A percentile compares a stretch with the other conserved stretches of the same genome.
phyloP scores from a whole-genome alignment of 2,329 filamentous ascomycete species.

The Decorospora gaudefroyi region DNA sequence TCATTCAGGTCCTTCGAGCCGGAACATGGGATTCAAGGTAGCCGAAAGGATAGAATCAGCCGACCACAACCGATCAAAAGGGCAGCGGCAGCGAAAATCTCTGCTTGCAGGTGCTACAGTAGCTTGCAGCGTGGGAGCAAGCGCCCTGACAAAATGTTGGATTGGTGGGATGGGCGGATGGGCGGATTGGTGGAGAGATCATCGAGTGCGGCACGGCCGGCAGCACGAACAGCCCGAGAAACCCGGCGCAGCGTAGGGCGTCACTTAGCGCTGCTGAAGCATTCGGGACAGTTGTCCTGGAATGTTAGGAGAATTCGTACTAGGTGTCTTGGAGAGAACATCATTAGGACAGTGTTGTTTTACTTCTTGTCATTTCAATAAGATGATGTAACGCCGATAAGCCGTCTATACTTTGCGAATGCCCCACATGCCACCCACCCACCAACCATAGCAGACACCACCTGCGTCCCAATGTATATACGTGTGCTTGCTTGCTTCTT shows the following conservation, averaged over 20 bases:
- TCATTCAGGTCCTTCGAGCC: too few relatives aligned
- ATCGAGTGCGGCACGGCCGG: conserved; percentile 27
- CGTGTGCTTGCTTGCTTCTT: conserved; percentile 19
- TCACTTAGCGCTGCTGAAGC: conserved; percentile 14
- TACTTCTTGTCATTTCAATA: conserved; percentile 20
- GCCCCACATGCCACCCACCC: conserved; percentile 21
- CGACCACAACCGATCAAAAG: not conserved
- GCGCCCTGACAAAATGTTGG: conserved; percentile 4
- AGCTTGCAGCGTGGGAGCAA: conserved; percentile 9
- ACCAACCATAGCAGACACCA: conserved; percentile 22
- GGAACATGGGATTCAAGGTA: too few relatives aligned
- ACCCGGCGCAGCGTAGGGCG: conserved; percentile 24
- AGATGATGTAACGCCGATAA: conserved; percentile 25
- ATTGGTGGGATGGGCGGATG: conserved; percentile 4
- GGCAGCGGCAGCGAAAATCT: conserved; percentile 13
- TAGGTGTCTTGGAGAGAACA: too few relatives aligned
- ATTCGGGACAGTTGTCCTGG: too few relatives aligned
- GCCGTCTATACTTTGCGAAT: conserved; percentile 32
- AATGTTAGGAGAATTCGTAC: too few relatives aligned
- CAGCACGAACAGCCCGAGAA: conserved; percentile 22
- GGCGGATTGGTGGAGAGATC: conserved; percentile 19
- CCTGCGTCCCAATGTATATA: conserved; percentile 26
- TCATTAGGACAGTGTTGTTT: not conserved
- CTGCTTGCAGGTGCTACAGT: conserved; percentile 11
- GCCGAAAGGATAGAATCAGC: too few relatives aligned